Percentiles rank a stretch among this genome's conserved stretches.
These are phyloP conservation scores for Santalum album DNA, from an alignment of 164 flowering plant species.

Conservation along the genomic window DNA sequence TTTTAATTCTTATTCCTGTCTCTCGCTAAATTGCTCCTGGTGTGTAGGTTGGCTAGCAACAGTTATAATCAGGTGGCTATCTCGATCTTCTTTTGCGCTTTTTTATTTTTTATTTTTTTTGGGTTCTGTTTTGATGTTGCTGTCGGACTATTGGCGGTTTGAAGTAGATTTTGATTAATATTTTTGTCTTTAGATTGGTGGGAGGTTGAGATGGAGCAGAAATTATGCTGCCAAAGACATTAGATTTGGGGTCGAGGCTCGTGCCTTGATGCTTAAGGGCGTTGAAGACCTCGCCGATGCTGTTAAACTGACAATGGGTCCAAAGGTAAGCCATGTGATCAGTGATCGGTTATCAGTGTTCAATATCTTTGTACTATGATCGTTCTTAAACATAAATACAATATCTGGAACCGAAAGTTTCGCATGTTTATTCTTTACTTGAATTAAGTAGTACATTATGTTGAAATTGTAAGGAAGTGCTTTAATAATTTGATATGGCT, in stretches of 20 bases:
- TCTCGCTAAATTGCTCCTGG: neutral
- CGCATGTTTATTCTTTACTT: no score
- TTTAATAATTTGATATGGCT: no score
- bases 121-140: no score
- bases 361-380: no score
- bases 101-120: neutral
- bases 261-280: neutral
- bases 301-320: neutral
- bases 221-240: neutral
- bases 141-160: no score
- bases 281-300: neutral
- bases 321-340: neutral
- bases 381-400: neutral
- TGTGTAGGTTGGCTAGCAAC: neutral
- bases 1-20: neutral
- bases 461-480: no score
- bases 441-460: no score
- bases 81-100: neutral
- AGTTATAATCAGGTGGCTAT: neutral
- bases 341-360: neutral
- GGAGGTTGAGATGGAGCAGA: neutral
- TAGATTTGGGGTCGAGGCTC: neutral
- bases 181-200: neutral
- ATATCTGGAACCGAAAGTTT: no score
- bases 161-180: neutral